A percentile compares a stretch with the other conserved stretches of the same genome.
These are phyloP conservation scores for Tetrahymena thermophila DNA, from an alignment of 73 alveolate species.

Conservation along the genomic window DNA sequence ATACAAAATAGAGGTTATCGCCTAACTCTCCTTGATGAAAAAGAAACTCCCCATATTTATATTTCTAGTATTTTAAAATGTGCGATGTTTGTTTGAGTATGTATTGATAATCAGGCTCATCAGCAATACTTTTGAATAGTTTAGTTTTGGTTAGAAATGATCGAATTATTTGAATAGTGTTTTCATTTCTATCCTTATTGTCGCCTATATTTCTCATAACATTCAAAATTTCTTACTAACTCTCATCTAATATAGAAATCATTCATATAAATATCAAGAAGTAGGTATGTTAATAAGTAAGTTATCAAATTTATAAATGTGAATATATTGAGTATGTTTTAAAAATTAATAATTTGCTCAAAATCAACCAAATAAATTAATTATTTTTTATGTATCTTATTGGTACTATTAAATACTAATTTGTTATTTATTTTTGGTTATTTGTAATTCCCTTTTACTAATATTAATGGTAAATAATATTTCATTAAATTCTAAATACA, in stretches of 20 bases:
- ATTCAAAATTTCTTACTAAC: not conserved
- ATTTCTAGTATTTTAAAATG: not conserved
- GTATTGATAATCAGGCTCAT: not conserved
- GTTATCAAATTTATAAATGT: too few species aligned
- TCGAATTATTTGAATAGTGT: not conserved
- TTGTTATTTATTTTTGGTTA: not conserved
- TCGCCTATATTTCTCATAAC: not conserved
- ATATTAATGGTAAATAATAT: not conserved
- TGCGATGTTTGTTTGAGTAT: not conserved
- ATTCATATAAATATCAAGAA: not conserved
- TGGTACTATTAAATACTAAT: not conserved
- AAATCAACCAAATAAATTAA: not conserved
- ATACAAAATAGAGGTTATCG: not conserved
- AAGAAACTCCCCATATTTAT: not conserved
- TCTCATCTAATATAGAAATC: not conserved
- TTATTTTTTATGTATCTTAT: not conserved
- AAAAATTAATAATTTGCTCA: not conserved
- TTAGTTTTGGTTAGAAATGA: not conserved
- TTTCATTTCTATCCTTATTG: not conserved
- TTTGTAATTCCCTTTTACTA: not conserved
- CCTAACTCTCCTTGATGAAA: not conserved
- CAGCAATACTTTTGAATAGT: not conserved
- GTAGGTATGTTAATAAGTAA: not conserved
- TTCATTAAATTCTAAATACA: not conserved
- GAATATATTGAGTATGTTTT: not conserved